Base-by-base conservation (phyloP, 2,329 filamentous ascomycete genomes). In the Ustulina deusta region DNA sequence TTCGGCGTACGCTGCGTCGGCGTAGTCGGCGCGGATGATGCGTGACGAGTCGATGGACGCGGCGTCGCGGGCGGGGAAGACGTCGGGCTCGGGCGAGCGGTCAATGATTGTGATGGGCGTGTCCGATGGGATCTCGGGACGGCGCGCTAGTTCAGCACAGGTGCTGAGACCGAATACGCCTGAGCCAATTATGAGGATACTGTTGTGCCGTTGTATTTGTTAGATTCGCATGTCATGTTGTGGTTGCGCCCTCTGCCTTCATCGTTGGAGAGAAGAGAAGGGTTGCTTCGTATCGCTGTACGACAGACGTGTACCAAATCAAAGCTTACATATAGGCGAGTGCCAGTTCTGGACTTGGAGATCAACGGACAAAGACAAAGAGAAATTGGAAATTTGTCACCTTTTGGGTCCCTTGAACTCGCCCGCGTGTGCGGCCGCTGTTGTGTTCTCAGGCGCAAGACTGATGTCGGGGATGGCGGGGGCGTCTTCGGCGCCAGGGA, bases 1-100 rank as follows among this genome's bases (percentile, higher is more conserved):
- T 17, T 84, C 82, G 6, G 93, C 87, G 80, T 98, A 98, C 25
- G 90, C 87, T 0, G 87, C 82, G 76, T 95, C 90, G 5, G 92
- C 90, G 77, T 98, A 98, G 83, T 98, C 95, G 58, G 87, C 81
- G 64, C 89, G 85, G 71, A 91, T 84, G 73, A 91, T 89, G 71
- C 89, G 86, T 15, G 88, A 90, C 3, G 83, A 84, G 79, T 91
- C 89, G 74, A 90, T 84, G 71, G 86, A 89, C 58, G 88, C 85
- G 65, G 84, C 84, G 74, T 91, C 88, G 49, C 83, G 80, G 6
- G 87, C 83, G 1, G 89, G 89, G 74, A 90, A 90, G 42, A 90
- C 85, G 29, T 80, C 79, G 55, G 75, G 63, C 1, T 78, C 77
- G 3, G 82, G 78, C 5, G 83, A 84, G 63, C 87, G 83, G 77